These are phyloP conservation scores for Aspergillus pseudotamarii DNA, from an alignment of 2,329 filamentous ascomycete genomes.

Conservation along the genomic window DNA sequence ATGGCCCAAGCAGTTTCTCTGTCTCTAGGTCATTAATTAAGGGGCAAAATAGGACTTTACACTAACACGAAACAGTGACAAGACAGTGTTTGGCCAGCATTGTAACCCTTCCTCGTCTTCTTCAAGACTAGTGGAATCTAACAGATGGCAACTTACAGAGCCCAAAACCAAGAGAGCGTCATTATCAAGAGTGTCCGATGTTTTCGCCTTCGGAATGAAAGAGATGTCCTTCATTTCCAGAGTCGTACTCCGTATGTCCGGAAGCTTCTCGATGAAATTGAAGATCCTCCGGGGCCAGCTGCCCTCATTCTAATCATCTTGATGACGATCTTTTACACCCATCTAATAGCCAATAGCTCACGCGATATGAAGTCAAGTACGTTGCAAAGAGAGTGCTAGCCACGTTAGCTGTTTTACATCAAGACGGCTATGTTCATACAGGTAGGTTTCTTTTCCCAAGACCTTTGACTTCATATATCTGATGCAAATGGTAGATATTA, in stretches of 20 bases:
- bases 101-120: slow-evolving; percentile 4
- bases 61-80: slow-evolving; percentile 19
- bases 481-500: too few relatives aligned
- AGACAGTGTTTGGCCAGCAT: slow-evolving; percentile 23
- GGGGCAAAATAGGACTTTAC: slow-evolving; percentile 15
- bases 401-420: too few relatives aligned
- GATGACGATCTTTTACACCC: slow-evolving; percentile 27
- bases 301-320: slow-evolving; percentile 27
- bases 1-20: background rate
- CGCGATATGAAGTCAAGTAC: slow-evolving; percentile 19
- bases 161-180: slow-evolving; percentile 19
- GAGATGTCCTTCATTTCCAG: slow-evolving; percentile 30
- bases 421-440: too few relatives aligned
- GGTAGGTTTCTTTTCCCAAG: too few relatives aligned
- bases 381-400: too few relatives aligned
- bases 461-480: too few relatives aligned
- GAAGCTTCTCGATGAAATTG: slow-evolving; percentile 28
- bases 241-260: slow-evolving; percentile 18
- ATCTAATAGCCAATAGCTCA: slow-evolving; percentile 20
- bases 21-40: background rate
- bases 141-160: slow-evolving; percentile 1
- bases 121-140: background rate
- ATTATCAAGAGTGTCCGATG: slow-evolving; percentile 22
- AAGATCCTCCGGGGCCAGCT: slow-evolving; percentile 18
- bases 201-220: slow-evolving; percentile 29